Percentiles rank a stretch among this genome's conserved stretches.
Evolutionary conservation across 1,139 yeast species (phyloP).

Genomic region (Zygosaccharomyces pseudobailii): DNA sequence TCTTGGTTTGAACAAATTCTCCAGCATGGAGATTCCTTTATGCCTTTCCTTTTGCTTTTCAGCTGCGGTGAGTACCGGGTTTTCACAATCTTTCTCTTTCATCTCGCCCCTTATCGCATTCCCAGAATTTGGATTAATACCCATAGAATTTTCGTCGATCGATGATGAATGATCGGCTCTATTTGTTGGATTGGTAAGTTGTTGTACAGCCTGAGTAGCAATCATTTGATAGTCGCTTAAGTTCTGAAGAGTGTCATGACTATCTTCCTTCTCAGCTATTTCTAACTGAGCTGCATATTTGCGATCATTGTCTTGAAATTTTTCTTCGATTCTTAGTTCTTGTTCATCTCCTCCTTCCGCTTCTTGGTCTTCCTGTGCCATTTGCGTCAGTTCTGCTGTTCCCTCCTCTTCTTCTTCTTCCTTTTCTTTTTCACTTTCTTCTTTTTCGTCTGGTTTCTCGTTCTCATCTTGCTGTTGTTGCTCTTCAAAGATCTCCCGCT

Average conservation of each 20-base stretch:
- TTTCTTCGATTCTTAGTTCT: neutral
- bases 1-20: slow-evolving; percentile 1
- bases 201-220: slow-evolving; percentile 9
- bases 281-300: too few relatives aligned
- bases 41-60: neutral
- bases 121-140: too few relatives aligned
- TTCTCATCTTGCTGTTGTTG: neutral
- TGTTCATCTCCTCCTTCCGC: neutral
- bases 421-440: neutral
- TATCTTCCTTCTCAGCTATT: too few relatives aligned
- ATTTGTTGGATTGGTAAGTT: neutral
- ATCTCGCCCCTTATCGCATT: neutral
- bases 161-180: neutral
- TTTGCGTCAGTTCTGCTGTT: neutral
- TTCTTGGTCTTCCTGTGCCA: too few relatives aligned
- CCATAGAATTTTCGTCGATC: neutral
- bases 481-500: neutral
- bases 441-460: neutral
- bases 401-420: neutral
- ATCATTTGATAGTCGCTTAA: slow-evolving; percentile 8
- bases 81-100: neutral
- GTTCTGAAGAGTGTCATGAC: neutral
- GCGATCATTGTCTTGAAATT: neutral
- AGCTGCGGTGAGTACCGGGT: neutral
- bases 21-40: neutral